Evolutionary conservation across 805 yeast genomes (phyloP), one percentile per base, ranked within the genome.

Genomic region (Zygosaccharomyces lentus): DNA sequence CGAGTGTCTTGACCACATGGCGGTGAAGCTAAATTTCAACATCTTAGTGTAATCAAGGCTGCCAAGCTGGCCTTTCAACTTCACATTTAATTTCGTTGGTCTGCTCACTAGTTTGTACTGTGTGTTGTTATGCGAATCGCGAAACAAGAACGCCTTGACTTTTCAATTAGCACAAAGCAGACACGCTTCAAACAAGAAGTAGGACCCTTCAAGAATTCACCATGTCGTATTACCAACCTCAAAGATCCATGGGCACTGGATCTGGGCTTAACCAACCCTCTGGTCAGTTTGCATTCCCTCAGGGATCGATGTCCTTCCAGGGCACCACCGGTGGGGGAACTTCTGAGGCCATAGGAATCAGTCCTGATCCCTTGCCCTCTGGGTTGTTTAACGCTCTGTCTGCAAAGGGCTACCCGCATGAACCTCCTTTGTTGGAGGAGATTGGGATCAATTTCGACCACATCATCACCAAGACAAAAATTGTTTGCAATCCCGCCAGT

Each of bases 381-480:
- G 99, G 99, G 1, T 61, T 89, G 38, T 65, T 95, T 4, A 95
- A 96, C 3, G 99, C 98, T 0, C 83, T 93, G 58, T 87, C 96
- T 1, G 85, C 96, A 0, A 74, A 84, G 0, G 99, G 99, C 0
- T 93, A 93, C 61, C 82, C 96, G 0, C 91, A 89, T n/a, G 99
- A 93, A 65, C 90, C 96, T 0, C 89, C 97, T 2, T 71, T 93
- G 37, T 70, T 93, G 42, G 96, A 93, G 62, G 99, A 93, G 62
- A 67, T 93, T 21, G 99, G 98, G 2, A 87, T 93, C 61, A 90
- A 93, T 65, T 93, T 93, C 59, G 76, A 75, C 34, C 97, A 91
- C 61, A 91, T 93, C 53, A 79, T 82, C 57, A 74, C 79, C 29
- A 93, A 87, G 71, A 93, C 98, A 0, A 66, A 80, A 59, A 87